Evolutionary conservation across 2,329 filamentous ascomycete genomes (phyloP).

Genomic region (Fusarium sp.): DNA sequence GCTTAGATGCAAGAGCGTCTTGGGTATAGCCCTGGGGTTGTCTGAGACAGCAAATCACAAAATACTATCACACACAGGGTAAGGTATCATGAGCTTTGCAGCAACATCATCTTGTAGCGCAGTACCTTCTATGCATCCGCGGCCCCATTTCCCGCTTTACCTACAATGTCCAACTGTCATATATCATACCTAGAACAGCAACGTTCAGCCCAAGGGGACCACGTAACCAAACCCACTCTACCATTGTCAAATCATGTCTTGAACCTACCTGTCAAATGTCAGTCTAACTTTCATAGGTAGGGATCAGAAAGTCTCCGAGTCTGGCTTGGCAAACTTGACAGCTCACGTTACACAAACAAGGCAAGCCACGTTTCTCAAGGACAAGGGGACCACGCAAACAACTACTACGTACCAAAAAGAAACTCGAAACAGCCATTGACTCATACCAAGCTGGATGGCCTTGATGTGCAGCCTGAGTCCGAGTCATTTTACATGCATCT

Average conservation of each 20-base stretch:
- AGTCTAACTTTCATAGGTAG: background rate
- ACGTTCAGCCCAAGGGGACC: too few species aligned
- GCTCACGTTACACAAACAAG: conserved; percentile 22
- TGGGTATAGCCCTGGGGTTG: background rate
- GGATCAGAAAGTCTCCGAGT: conserved; percentile 30
- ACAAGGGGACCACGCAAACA: background rate
- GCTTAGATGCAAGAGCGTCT: background rate
- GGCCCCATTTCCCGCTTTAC: background rate
- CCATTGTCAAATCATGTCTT: conserved; percentile 3
- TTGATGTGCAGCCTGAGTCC: background rate
- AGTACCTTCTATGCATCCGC: conserved; percentile 1
- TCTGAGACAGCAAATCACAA: conserved; percentile 8
- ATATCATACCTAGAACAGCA: too few species aligned
- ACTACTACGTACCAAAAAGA: background rate
- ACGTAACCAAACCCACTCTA: background rate
- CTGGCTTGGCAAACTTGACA: conserved; percentile 35
- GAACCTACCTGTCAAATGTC: conserved; percentile 15
- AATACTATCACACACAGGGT: background rate
- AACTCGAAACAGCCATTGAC: conserved; percentile 2
- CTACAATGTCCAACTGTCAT: too few species aligned
- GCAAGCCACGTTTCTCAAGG: conserved; percentile 5
- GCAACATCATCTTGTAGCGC: background rate
- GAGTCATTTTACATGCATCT: conserved; percentile 12
- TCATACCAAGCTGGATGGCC: background rate
- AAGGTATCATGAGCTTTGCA: background rate